A percentile compares a stretch with the other conserved stretches of the same genome.
phyloP scores from a whole-genome alignment of 441 rosid species.

The Corymbia citriodora region DNA sequence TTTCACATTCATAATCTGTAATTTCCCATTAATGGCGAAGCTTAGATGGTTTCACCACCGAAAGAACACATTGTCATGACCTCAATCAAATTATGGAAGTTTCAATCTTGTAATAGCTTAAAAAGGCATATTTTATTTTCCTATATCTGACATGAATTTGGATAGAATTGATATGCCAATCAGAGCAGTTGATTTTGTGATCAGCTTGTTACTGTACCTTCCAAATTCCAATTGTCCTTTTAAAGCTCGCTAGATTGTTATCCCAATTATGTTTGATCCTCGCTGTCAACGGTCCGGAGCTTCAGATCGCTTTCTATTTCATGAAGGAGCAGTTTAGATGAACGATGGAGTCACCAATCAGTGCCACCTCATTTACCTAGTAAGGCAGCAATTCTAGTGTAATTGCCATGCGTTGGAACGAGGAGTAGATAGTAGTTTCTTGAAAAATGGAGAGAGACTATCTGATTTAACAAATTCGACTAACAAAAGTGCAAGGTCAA shows the following conservation, averaged over 20 bases:
- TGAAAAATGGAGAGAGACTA: background rate
- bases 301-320: background rate
- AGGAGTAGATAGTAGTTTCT: background rate
- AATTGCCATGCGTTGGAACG: background rate
- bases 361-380: background rate
- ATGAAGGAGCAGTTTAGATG: background rate
- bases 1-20: background rate
- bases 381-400: background rate
- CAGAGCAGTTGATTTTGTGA: background rate
- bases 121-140: background rate
- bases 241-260: background rate
- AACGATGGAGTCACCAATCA: background rate
- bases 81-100: background rate
- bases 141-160: background rate
- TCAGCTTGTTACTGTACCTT: background rate
- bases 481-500: background rate
- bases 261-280: background rate
- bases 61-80: background rate
- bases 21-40: background rate
- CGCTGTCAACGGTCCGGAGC: background rate
- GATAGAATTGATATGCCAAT: background rate
- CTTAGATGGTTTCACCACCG: background rate
- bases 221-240: background rate
- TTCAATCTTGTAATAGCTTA: accelerated
- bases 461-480: background rate